These are phyloP conservation scores for Coemansia brasiliensis DNA, from an alignment of 192 early-diverging fungal species.

Conservation along the genomic window DNA sequence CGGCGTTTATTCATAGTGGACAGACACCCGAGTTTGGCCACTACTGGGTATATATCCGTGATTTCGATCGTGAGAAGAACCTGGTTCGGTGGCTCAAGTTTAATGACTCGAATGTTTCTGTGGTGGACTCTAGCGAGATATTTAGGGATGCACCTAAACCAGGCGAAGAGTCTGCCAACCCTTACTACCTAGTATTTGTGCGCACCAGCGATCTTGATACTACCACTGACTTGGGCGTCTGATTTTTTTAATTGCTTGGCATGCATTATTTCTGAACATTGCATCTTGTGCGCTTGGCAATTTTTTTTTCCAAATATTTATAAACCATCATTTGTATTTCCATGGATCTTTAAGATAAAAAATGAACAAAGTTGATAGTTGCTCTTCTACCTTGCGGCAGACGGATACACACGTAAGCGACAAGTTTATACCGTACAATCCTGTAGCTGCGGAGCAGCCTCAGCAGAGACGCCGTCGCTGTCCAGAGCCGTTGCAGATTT, in stretches of 20 bases:
- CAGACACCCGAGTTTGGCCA: slow-evolving; percentile 67
- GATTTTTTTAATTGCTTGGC: neutral
- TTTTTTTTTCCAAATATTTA: neutral
- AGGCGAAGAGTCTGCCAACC: slow-evolving; percentile 57
- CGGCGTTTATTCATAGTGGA: slow-evolving; percentile 78
- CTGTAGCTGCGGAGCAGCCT: neutral
- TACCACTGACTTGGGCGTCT: slow-evolving; percentile 10
- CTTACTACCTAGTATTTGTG: slow-evolving; percentile 73
- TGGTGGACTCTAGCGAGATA: slow-evolving; percentile 58
- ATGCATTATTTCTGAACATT: neutral
- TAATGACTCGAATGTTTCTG: slow-evolving; percentile 69
- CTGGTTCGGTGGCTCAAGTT: slow-evolving; percentile 68
- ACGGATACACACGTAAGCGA: neutral
- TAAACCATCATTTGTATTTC: neutral
- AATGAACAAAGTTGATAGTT: neutral
- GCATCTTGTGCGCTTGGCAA: neutral
- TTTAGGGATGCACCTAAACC: slow-evolving; percentile 57
- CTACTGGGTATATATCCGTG: slow-evolving; percentile 77
- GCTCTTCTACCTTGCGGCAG: slow-evolving; percentile 4
- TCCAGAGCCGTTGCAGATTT: slow-evolving; percentile 8
- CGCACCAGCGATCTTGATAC: slow-evolving; percentile 20
- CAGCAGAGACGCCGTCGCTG: neutral
- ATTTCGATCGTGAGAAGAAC: slow-evolving; percentile 32
- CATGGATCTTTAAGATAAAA: too few species aligned
- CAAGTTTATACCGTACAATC: neutral